These are phyloP conservation scores for Cercospora beticola DNA, from an alignment of 2,329 filamentous ascomycete genomes.

Conservation along the genomic window DNA sequence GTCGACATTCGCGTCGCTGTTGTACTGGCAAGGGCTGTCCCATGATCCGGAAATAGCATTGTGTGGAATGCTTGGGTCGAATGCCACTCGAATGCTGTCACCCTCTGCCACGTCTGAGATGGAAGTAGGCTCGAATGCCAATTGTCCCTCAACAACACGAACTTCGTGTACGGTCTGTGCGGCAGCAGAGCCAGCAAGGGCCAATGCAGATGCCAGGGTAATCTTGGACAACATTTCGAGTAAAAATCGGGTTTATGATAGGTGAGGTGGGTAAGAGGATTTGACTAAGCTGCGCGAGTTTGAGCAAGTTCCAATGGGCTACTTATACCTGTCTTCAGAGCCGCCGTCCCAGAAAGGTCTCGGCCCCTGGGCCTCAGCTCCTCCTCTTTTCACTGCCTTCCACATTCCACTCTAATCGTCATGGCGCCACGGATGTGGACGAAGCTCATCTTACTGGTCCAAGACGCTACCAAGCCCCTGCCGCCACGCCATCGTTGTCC, in stretches of 20 bases:
- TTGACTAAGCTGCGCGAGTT: conserved; percentile 14
- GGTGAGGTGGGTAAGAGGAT: neutral
- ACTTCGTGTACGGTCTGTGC: conserved; percentile 13
- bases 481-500: neutral
- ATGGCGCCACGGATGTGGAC: neutral
- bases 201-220: conserved; percentile 8
- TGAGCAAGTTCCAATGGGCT: conserved; percentile 14
- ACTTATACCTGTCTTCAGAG: conserved; percentile 7
- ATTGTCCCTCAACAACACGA: neutral
- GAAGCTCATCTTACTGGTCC: neutral
- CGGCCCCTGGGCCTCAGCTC: neutral
- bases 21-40: conserved; percentile 9
- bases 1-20: conserved; percentile 3
- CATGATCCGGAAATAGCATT: conserved; percentile 11
- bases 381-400: neutral
- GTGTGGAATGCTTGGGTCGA: conserved; percentile 3
- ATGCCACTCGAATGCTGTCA: conserved; percentile 10
- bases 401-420: neutral
- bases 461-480: conserved; percentile 3
- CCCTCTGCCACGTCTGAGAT: conserved; percentile 8
- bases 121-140: conserved; percentile 12
- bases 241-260: neutral
- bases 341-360: neutral
- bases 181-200: neutral
- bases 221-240: conserved; percentile 13